phyloP scores from a whole-genome alignment of 2,329 filamentous ascomycete species.

The Colletotrichum eremochloae region DNA sequence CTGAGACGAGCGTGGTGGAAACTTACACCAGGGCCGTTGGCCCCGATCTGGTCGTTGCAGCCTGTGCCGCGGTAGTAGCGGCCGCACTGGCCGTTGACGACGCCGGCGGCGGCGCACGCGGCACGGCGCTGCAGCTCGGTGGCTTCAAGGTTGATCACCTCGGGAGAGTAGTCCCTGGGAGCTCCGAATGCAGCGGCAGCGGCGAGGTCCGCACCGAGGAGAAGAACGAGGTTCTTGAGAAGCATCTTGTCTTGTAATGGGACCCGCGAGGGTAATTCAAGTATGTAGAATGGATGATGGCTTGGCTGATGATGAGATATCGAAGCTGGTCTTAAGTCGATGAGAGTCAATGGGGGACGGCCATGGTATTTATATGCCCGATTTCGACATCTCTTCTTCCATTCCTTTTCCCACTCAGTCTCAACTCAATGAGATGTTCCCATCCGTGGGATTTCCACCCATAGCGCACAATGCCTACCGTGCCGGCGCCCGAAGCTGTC shows the following conservation, averaged over 20 bases:
- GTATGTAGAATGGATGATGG: not conserved
- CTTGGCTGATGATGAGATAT: not conserved
- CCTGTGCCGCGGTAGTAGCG: conserved; percentile 14
- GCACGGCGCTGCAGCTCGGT: conserved; percentile 13
- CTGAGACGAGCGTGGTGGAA: not conserved
- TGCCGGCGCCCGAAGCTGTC: not conserved
- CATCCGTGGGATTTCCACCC: not conserved
- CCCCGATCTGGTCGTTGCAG: conserved; percentile 13
- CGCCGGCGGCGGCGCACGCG: conserved; percentile 2
- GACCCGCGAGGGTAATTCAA: not conserved
- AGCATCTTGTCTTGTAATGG: not conserved
- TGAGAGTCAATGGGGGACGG: not conserved
- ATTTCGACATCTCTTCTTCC: not conserved
- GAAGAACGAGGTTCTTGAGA: not conserved
- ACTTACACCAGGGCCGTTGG: not conserved
- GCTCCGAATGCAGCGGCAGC: not conserved
- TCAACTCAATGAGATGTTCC: not conserved
- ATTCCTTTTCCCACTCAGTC: not conserved
- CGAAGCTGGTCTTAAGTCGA: not conserved
- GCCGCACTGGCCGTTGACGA: conserved; percentile 11
- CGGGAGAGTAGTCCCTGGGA: not conserved
- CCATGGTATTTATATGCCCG: not conserved
- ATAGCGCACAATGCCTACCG: not conserved
- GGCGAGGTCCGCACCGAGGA: not conserved
- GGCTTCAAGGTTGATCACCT: conserved; percentile 3